Evolutionary conservation across 148 eudicot species (phyloP).

Genomic region (Fagopyrum esculentum): DNA sequence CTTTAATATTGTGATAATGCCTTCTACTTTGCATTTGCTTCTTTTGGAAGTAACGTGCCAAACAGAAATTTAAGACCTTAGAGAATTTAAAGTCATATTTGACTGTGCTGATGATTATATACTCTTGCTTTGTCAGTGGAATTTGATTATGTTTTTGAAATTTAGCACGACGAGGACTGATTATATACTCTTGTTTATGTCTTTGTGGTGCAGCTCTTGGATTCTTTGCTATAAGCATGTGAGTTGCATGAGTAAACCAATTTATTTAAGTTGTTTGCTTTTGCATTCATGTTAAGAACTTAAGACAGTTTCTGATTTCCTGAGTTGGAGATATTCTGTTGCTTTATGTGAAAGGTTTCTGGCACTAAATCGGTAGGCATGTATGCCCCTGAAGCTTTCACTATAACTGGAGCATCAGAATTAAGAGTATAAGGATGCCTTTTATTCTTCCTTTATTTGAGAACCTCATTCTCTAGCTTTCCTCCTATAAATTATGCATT

Average conservation of each 20-base stretch:
- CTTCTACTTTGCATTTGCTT: background rate
- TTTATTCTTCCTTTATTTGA: conserved; percentile 20
- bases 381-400: no score
- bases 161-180: no score
- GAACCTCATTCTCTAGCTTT: conserved; percentile 29
- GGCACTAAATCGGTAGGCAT: background rate
- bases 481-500: conserved; percentile 18
- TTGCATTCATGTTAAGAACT: background rate
- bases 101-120: background rate
- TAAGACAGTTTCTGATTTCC: background rate
- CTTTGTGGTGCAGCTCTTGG: background rate
- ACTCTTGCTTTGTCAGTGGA: background rate
- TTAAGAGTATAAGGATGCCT: conserved; percentile 11
- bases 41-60: background rate
- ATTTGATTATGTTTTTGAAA: no score
- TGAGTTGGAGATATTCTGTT: background rate
- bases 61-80: background rate
- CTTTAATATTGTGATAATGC: background rate
- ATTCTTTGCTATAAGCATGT: background rate
- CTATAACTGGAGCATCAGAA: no score
- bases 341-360: conserved; percentile 3
- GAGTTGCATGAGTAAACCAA: background rate
- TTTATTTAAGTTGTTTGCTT: background rate
- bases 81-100: background rate
- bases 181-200: no score